A percentile compares a stretch with the other conserved stretches of the same genome.
Conservation (phyloP, 768 basidiomycete species). For the Kwoniella mangroviensis region DNA sequence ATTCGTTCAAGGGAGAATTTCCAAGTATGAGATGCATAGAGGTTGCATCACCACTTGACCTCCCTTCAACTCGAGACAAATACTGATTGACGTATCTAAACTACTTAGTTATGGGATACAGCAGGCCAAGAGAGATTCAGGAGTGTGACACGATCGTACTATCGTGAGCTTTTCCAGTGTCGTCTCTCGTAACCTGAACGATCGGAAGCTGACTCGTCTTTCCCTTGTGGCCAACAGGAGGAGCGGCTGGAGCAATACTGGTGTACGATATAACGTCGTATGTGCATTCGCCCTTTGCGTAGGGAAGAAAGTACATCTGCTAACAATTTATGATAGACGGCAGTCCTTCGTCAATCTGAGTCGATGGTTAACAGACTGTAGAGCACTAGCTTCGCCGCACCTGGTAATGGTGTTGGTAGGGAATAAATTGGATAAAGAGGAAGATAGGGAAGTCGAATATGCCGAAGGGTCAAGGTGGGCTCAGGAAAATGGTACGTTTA, state of each 20-base stretch:
- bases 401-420: slow-evolving; percentile 76
- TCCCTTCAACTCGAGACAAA: too few species aligned
- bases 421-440: slow-evolving; percentile 93
- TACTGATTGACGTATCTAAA: neutral
- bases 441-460: slow-evolving; percentile 91
- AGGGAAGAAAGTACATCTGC: too few species aligned
- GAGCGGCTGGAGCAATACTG: slow-evolving; percentile 64
- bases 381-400: slow-evolving; percentile 89
- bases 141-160: slow-evolving; percentile 86
- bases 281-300: too few species aligned
- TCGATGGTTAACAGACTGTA: slow-evolving; percentile 90
- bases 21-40: too few species aligned
- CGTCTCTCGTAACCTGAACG: neutral
- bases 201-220: slow-evolving; percentile 2
- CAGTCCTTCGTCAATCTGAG: slow-evolving; percentile 81
- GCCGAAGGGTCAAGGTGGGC: slow-evolving; percentile 95
- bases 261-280: slow-evolving; percentile 61
- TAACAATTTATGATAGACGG: too few species aligned
- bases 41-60: too few species aligned
- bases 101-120: slow-evolving; percentile 84
- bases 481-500: slow-evolving; percentile 77
- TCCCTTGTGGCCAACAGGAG: slow-evolving; percentile 59
- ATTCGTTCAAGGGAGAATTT: too few species aligned
- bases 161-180: slow-evolving; percentile 59
- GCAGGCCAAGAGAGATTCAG: slow-evolving; percentile 95